phyloP scores from a whole-genome alignment of 495 filamentous ascomycete species.

The Chaetomium tenue region DNA sequence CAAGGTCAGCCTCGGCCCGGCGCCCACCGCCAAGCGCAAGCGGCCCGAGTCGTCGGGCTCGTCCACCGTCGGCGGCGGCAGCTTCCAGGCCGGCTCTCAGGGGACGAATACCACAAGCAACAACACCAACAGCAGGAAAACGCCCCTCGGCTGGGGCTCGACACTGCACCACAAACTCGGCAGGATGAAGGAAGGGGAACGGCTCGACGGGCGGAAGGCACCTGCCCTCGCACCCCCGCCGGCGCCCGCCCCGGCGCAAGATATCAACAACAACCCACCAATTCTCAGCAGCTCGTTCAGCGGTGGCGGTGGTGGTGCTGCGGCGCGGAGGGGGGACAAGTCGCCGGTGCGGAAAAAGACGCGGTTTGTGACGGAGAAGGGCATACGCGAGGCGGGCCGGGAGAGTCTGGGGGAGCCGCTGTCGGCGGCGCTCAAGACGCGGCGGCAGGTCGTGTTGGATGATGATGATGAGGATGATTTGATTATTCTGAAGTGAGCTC shows the following conservation, averaged over 20 bases:
- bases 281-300: neutral
- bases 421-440: conserved; percentile 18
- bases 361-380: conserved; percentile 72
- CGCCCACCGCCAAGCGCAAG: conserved; percentile 61
- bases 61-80: conserved; percentile 1
- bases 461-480: conserved; percentile 37
- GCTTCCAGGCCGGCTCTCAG: neutral
- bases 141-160: conserved; percentile 51
- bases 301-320: neutral
- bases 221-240: no score
- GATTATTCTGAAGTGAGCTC: conserved; percentile 32
- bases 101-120: neutral
- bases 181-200: conserved; percentile 56
- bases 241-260: no score
- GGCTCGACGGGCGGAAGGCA: conserved; percentile 19
- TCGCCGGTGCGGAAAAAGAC: conserved; percentile 72
- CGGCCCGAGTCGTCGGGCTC: conserved; percentile 45
- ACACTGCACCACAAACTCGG: conserved; percentile 47
- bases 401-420: conserved; percentile 62
- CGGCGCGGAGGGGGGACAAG: conserved; percentile 24
- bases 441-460: conserved; percentile 28
- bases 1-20: conserved; percentile 64
- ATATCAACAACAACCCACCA: neutral
- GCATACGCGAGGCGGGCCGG: conserved; percentile 71
- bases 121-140: neutral